Evolutionary conservation across 495 filamentous ascomycete species (phyloP).

Genomic region (Neurospora sp.): DNA sequence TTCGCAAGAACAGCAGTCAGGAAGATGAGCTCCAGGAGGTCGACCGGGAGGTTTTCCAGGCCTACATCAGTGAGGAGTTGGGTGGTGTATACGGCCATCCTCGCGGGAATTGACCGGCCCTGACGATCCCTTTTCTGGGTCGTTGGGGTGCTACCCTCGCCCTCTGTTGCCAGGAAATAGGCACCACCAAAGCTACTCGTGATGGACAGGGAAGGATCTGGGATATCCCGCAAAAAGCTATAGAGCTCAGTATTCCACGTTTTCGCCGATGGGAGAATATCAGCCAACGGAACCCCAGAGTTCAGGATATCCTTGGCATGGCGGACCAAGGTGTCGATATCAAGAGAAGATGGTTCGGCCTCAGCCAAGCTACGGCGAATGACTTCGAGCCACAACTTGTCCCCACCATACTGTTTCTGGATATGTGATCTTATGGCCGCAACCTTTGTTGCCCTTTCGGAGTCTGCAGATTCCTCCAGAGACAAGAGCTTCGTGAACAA

Average conservation of each 20-base stretch:
- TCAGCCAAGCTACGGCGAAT: conserved; percentile 33
- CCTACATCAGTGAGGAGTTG: conserved; percentile 38
- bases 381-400: conserved; percentile 24
- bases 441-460: conserved; percentile 26
- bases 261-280: conserved; percentile 32
- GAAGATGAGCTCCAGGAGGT: conserved; percentile 30
- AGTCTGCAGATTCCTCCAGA: conserved; percentile 32
- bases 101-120: conserved; percentile 60
- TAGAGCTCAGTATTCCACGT: conserved; percentile 40
- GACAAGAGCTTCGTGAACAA: conserved; percentile 35
- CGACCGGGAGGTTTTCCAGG: conserved; percentile 20
- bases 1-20: conserved; percentile 31
- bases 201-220: conserved; percentile 56
- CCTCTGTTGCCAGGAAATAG: conserved; percentile 50
- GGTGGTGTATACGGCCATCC: conserved; percentile 60
- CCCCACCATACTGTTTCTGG: conserved; percentile 20
- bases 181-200: conserved; percentile 61
- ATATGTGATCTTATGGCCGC: conserved; percentile 21
- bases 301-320: conserved; percentile 24
- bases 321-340: conserved; percentile 35
- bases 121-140: conserved; percentile 44
- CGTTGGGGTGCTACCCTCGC: conserved; percentile 13
- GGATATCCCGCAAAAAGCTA: conserved; percentile 46
- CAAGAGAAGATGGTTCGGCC: conserved; percentile 28
- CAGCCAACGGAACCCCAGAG: conserved; percentile 13